These are phyloP conservation scores for Knufia fluminis DNA, from an alignment of 2,329 filamentous ascomycete species.

Conservation along the genomic window DNA sequence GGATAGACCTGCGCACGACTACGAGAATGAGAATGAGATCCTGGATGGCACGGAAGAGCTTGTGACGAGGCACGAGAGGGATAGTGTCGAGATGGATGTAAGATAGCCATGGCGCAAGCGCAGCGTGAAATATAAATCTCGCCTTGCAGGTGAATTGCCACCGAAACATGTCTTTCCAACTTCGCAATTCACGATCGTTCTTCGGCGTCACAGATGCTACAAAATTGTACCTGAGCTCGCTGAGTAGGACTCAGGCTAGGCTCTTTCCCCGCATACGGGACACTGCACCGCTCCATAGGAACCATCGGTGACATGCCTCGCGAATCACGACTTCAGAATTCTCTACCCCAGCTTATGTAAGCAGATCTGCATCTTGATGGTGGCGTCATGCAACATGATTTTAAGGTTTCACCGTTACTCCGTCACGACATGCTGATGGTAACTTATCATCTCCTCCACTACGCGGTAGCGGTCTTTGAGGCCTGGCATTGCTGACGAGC, in stretches of 20 bases:
- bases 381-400: constrained; percentile 1
- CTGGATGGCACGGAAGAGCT: constrained; percentile 23
- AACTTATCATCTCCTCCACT: background rate
- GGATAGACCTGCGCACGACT: constrained; percentile 19
- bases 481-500: background rate
- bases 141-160: no score
- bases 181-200: no score
- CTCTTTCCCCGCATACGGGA: no score
- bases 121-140: no score
- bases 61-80: background rate
- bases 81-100: constrained; percentile 19
- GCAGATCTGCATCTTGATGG: background rate
- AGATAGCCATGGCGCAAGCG: constrained; percentile 9
- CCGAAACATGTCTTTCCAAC: no score
- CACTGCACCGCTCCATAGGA: no score
- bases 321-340: no score
- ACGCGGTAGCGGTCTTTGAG: background rate
- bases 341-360: constrained; percentile 1
- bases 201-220: no score
- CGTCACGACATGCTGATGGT: background rate
- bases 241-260: no score
- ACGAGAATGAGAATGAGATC: constrained; percentile 23
- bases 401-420: background rate
- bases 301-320: no score
- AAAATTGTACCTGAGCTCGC: no score